Evolutionary conservation across 352 stramenopile genomes (phyloP).

Genomic region (Phytophthora ramorum): DNA sequence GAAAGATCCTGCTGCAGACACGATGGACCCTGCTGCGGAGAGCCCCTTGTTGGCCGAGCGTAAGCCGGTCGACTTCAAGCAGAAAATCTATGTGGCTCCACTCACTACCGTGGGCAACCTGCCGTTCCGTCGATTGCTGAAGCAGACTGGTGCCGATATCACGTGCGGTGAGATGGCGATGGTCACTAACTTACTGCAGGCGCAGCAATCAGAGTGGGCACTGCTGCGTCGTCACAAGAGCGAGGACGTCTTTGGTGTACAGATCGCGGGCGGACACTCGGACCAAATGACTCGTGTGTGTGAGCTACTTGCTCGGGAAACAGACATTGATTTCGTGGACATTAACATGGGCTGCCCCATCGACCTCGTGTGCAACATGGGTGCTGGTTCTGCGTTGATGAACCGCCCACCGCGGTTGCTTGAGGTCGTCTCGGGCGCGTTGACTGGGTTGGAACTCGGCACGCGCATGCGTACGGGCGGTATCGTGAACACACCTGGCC

Average conservation of each 20-base stretch:
- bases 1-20: neutral
- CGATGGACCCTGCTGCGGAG: constrained; percentile 47
- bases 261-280: constrained; percentile 93
- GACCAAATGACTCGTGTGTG: constrained; percentile 95
- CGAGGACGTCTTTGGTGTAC: constrained; percentile 99
- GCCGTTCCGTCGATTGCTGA: constrained; percentile 97
- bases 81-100: constrained; percentile 99
- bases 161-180: constrained; percentile 99
- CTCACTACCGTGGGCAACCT: constrained; percentile 99
- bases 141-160: constrained; percentile 98
- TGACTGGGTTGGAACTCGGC: constrained; percentile 84
- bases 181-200: constrained; percentile 94
- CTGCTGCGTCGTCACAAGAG: constrained; percentile 95
- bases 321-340: constrained; percentile 98
- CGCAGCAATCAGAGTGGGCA: constrained; percentile 96
- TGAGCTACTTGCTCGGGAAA: constrained; percentile 94
- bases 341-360: constrained; percentile 99
- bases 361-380: constrained; percentile 92
- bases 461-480: constrained; percentile 39
- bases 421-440: constrained; percentile 89
- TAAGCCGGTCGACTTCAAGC: constrained; percentile 96
- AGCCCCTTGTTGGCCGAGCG: constrained; percentile 68
- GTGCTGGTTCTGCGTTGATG: constrained; percentile 95
- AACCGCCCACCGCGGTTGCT: constrained; percentile 89
- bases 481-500: constrained; percentile 55